phyloP scores from a whole-genome alignment of 805 yeast genomes.

The Tetrapisispora iriomotensis region DNA sequence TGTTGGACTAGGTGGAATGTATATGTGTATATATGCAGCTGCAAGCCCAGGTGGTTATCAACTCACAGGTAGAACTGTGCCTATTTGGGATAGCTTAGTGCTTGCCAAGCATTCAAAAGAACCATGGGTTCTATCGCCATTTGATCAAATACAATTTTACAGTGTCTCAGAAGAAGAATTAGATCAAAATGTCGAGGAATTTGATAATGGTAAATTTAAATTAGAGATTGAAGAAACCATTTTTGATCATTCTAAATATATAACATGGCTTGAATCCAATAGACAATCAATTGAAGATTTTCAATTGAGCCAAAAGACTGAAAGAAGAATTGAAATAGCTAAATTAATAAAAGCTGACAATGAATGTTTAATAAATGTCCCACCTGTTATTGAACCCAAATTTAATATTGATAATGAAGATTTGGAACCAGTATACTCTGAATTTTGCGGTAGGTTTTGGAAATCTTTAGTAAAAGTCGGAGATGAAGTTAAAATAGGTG shows the following conservation, averaged over 20 bases:
- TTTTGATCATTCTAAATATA: slow-evolving; percentile 73
- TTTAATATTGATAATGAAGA: slow-evolving; percentile 60
- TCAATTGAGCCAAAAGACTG: slow-evolving; percentile 61
- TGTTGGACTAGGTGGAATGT: slow-evolving; percentile 97
- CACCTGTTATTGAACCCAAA: slow-evolving; percentile 35
- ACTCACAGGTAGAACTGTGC: slow-evolving; percentile 90
- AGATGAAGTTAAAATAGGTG: slow-evolving; percentile 61
- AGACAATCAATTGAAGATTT: slow-evolving; percentile 61
- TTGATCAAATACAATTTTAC: slow-evolving; percentile 90
- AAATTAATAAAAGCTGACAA: slow-evolving; percentile 72
- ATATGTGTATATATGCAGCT: slow-evolving; percentile 97
- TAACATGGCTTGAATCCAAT: slow-evolving; percentile 69
- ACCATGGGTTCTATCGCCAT: slow-evolving; percentile 89
- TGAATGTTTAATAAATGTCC: slow-evolving; percentile 52
- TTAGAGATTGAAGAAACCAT: slow-evolving; percentile 68
- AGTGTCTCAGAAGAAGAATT: slow-evolving; percentile 83
- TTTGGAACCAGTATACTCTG: slow-evolving; percentile 82
- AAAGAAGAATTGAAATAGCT: slow-evolving; percentile 77
- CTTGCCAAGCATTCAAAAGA: slow-evolving; percentile 55
- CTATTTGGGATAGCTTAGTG: slow-evolving; percentile 92
- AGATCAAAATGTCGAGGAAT: slow-evolving; percentile 59
- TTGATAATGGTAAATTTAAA: slow-evolving; percentile 68
- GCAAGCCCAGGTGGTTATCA: slow-evolving; percentile 99
- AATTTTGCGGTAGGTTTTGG: slow-evolving; percentile 97
- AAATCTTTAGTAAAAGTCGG: slow-evolving; percentile 77